These are phyloP conservation scores for Salix exigua DNA, from an alignment of 345 rosid genomes.

Conservation along the genomic window DNA sequence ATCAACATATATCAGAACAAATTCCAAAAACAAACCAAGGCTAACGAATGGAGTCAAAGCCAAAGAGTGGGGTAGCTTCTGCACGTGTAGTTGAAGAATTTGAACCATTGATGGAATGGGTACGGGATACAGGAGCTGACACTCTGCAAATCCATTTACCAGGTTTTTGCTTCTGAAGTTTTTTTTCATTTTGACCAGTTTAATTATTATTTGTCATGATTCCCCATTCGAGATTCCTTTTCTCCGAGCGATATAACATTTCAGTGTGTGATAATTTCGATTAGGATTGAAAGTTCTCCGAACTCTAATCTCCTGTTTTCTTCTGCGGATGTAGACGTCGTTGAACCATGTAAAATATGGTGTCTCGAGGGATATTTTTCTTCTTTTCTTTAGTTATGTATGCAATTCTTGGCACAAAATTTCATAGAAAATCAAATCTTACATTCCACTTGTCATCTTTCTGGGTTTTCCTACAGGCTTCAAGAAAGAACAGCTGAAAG, in stretches of 20 bases:
- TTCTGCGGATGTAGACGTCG: no score
- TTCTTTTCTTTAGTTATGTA: no score
- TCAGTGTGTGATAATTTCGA: no score
- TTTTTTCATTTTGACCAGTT: neutral
- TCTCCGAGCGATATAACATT: no score
- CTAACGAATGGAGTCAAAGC: neutral
- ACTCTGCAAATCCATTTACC: conserved; percentile 33
- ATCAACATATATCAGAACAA: neutral
- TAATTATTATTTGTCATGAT: no score
- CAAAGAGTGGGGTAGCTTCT: neutral
- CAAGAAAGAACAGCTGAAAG: conserved; percentile 40
- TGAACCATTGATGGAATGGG: conserved; percentile 41
- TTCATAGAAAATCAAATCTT: neutral
- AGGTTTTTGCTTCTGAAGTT: conserved; percentile 23
- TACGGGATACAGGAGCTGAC: conserved; percentile 23
- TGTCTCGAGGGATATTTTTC: no score
- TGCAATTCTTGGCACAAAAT: neutral
- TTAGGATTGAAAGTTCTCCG: no score
- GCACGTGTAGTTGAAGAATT: conserved; percentile 22
- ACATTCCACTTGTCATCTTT: neutral
- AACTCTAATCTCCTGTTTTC: no score
- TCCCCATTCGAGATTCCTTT: no score
- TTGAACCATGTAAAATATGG: no score
- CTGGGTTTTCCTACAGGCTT: conserved; percentile 27
- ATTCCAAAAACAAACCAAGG: neutral